Base-by-base conservation (phyloP, 805 yeast genomes). In the Metschnikowia noctiluminum region DNA sequence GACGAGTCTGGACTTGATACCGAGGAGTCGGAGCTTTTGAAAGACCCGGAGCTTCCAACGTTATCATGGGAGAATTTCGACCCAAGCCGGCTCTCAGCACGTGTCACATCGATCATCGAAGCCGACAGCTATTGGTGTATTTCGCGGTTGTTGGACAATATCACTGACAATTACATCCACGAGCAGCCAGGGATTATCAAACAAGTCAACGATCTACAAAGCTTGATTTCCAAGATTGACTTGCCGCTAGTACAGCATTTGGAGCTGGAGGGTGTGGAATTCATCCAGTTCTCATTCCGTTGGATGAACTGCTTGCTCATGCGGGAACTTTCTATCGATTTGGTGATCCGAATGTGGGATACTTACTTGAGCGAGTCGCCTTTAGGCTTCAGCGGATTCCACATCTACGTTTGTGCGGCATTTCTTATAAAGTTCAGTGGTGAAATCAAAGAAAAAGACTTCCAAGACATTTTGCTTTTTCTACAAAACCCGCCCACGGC, bases 301-400 rank as follows among this genome's bases (percentile, higher is more conserved):
- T 94, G 99, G 99, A 94, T 94, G 98, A 94, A 94, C 68, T 94
- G 99, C 71, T 72, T 94, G 60, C 71, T 94, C 43, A 94, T 94
- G 99, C 80, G 99, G 56, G 99, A 94, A 60, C 76, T 94, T 40
- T 81, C 85, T 38, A 82, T 94, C 60, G 72, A 73, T 30, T 79
- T 89, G 51, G 87, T 91, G 6, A 83, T 91, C 21, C 76, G 99
- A 48, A 92, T 94, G 96, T 94, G 99, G 98, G 99, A 94, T 63
- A 91, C 99, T 0, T 94, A 94, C 64, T 65, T 87, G 3, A 79
- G 88, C 43, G 90, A 87, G 61, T 78, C 80, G 16, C 84, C 86
- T 3, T 62, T 82, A 55, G 96, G 96, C 2, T 89, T 94, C 62
- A 88, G 87, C 58, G 89, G 84, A 60, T 94, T 94, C 68, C 99